Percentiles rank a stretch among this genome's conserved stretches.
phyloP scores from a whole-genome alignment of 2,329 filamentous ascomycete species.

The Fusarium sulawesiense region DNA sequence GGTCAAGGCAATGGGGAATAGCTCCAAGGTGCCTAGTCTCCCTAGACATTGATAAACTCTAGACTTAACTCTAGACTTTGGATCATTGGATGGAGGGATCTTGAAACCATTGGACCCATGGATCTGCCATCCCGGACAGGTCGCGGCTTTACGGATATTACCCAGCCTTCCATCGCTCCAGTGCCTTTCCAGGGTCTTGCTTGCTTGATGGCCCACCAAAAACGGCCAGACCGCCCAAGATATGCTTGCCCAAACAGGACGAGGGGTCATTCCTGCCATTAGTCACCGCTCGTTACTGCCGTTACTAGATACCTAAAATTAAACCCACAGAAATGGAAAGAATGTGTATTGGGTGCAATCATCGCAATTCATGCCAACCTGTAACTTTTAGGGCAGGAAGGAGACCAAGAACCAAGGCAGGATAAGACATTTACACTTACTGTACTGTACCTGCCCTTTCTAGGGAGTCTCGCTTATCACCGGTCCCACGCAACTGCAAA shows the following conservation, averaged over 20 bases:
- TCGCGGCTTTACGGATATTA: slow-evolving; percentile 19
- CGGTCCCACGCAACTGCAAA: slow-evolving; percentile 1
- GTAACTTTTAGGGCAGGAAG: not conserved
- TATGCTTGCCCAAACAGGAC: slow-evolving; percentile 14
- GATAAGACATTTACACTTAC: not conserved
- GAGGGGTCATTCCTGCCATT: slow-evolving; percentile 44
- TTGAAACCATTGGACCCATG: not conserved
- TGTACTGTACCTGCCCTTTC: not conserved
- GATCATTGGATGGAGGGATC: not conserved
- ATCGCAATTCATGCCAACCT: slow-evolving; percentile 19
- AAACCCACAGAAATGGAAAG: slow-evolving; percentile 35
- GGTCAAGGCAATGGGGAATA: not conserved
- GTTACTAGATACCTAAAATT: slow-evolving; percentile 5
- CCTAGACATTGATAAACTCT: not conserved
- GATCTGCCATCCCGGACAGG: slow-evolving; percentile 16
- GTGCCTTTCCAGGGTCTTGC: slow-evolving; percentile 1
- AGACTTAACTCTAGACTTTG: not conserved
- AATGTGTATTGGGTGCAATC: slow-evolving; percentile 21
- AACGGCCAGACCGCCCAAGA: slow-evolving; percentile 23
- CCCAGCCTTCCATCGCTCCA: not conserved
- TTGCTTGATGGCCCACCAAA: not conserved
- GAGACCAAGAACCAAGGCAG: not conserved
- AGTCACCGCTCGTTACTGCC: slow-evolving; percentile 47
- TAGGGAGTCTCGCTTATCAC: slow-evolving; percentile 15
- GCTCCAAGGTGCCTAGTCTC: not conserved